Base-by-base conservation (phyloP, 768 basidiomycete genomes). In the Cyclocybe aegerita region DNA sequence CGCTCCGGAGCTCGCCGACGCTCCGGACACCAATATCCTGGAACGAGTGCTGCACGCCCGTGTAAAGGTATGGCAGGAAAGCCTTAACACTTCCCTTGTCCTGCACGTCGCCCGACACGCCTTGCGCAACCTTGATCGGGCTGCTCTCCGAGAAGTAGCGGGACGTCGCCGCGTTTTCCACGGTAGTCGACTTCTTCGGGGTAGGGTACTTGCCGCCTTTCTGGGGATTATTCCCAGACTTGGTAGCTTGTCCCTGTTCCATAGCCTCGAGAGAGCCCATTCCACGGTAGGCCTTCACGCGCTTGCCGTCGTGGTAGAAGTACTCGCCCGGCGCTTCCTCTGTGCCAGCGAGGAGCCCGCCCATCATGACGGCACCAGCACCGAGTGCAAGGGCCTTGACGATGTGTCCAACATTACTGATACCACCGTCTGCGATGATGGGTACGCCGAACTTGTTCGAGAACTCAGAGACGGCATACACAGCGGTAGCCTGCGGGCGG, bases 361-460 rank as follows among this genome's bases (percentile, higher is more conserved):
- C 97, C 97, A 99, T 98, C 97, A 98, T 98, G 46, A 98, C 94
- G 3, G 93, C 95, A 16, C 88, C 86, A 3, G 96, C 97, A 45
- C 97, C 97, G 10, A 98, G 81, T 1, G 94, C 77, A 41, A 98
- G 75, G 3, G 97, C 97, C 74, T 99, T 99, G 65, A 98, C 93
- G 59, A 98, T 89, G 68, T 99, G 97, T 0, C 96, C 97, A 32
- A 98, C 90, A 67, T 98, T 99, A 35, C 86, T 72, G 57, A 99
- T 84, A 31, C 97, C 97, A 46, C 97, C 97, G 65, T 99, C 97
- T 4, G 97, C 96, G 52, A 97, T 88, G 60, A 97, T 92, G 2
- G 97, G 97, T 0, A 99, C 86, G 29, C 96, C 97, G 66, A 99
- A 98, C 63, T 88, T 85, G 71, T 66, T 79, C 9, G 95, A 83